Conservation (phyloP, 495 filamentous ascomycete species). For the Pyronema domesticum region DNA sequence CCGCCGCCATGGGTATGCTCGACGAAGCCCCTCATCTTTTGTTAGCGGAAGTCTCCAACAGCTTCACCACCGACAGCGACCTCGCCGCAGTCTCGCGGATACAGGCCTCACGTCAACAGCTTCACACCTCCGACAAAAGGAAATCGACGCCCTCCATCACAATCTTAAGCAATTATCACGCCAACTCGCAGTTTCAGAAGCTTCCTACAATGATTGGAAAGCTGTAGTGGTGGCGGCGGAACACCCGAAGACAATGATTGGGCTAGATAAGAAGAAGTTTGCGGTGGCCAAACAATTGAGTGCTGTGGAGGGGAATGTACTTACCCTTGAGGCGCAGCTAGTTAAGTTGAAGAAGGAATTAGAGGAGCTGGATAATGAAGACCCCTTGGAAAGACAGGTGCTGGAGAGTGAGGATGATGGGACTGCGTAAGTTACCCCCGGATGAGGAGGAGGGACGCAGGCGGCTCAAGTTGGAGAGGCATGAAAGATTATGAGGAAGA, state of each 20-base stretch:
- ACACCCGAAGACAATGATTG: conserved; percentile 24
- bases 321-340: conserved; percentile 66
- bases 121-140: conserved; percentile 52
- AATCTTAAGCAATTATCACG: conserved; percentile 5
- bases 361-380: conserved; percentile 71
- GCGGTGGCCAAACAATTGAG: conserved; percentile 72
- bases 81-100: conserved; percentile 73
- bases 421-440: conserved; percentile 1
- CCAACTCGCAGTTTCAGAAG: no score
- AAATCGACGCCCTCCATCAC: conserved; percentile 35
- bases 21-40: conserved; percentile 74
- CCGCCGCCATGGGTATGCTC: conserved; percentile 59
- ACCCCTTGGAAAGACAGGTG: conserved; percentile 30
- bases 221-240: conserved; percentile 11
- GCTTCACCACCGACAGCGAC: conserved; percentile 88
- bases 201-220: no score
- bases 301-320: conserved; percentile 81
- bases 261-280: conserved; percentile 49
- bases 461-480: conserved; percentile 23
- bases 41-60: conserved; percentile 38
- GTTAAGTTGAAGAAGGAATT: conserved; percentile 56
- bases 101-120: conserved; percentile 45
- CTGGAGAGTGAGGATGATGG: conserved; percentile 41
- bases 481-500: conserved; percentile 3
- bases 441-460: conserved; percentile 19